Evolutionary conservation across 768 basidiomycete species (phyloP).

Genomic region (Strobilomyces dryophilus): DNA sequence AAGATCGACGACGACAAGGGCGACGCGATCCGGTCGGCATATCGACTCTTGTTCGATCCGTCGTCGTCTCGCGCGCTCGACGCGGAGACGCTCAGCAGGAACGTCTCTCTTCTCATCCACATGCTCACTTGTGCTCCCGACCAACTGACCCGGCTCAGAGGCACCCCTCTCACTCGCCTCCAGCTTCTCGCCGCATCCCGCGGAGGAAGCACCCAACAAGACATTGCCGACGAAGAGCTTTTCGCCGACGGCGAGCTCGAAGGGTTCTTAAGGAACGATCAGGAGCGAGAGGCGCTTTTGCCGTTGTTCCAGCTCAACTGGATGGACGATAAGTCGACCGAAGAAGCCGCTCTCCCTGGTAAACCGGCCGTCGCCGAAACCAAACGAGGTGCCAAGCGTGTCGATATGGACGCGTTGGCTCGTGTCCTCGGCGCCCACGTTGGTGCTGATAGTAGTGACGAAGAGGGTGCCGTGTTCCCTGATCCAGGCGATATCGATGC

Average conservation of each 20-base stretch:
- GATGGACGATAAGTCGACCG: slow-evolving; percentile 26
- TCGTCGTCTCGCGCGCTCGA: slow-evolving; percentile 31
- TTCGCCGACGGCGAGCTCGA: slow-evolving; percentile 70
- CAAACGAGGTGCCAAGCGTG: slow-evolving; percentile 35
- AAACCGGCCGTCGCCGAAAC: slow-evolving; percentile 11
- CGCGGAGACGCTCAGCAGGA: slow-evolving; percentile 9
- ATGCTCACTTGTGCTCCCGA: slow-evolving; percentile 45
- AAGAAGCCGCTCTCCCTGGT: slow-evolving; percentile 14
- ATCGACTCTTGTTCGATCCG: slow-evolving; percentile 58
- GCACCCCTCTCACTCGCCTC: slow-evolving; percentile 52
- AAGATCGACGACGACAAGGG: slow-evolving; percentile 20
- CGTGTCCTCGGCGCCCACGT: slow-evolving; percentile 41
- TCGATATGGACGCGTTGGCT: slow-evolving; percentile 56
- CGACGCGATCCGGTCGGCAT: slow-evolving; percentile 41
- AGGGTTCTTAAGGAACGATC: slow-evolving; percentile 47
- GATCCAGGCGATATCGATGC: slow-evolving; percentile 22
- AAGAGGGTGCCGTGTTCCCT: slow-evolving; percentile 17
- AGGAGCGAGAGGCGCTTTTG: slow-evolving; percentile 45
- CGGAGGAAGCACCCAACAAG: slow-evolving; percentile 47
- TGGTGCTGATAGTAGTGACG: slow-evolving; percentile 21
- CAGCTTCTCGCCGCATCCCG: slow-evolving; percentile 57
- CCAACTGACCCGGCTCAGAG: slow-evolving; percentile 25
- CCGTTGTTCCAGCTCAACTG: slow-evolving; percentile 35
- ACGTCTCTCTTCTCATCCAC: slow-evolving; percentile 44
- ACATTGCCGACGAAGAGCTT: slow-evolving; percentile 66